Evolutionary conservation across 2,329 filamentous ascomycete species (phyloP).

Genomic region (Phaeosphaeriaceae sp.): DNA sequence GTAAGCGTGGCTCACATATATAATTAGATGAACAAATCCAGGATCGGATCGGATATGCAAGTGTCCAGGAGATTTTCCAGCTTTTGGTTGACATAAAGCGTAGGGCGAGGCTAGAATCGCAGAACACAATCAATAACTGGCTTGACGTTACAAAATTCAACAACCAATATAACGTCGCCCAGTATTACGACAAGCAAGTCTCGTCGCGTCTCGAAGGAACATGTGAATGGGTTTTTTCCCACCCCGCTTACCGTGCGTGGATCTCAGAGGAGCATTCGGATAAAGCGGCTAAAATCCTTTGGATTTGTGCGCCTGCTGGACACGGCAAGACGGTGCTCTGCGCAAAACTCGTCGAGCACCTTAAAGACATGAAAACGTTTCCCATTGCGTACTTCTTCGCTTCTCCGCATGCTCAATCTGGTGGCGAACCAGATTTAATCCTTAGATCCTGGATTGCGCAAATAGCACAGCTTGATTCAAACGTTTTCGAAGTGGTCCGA

Average conservation of each 20-base stretch:
- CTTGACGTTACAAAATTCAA: slow-evolving; percentile 7
- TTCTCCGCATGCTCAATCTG: slow-evolving; percentile 29
- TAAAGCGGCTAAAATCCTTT: slow-evolving; percentile 27
- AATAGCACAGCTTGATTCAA: slow-evolving; percentile 10
- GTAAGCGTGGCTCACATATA: slow-evolving; percentile 3
- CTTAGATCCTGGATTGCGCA: slow-evolving; percentile 43
- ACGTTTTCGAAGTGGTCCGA: slow-evolving; percentile 8
- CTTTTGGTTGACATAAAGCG: slow-evolving; percentile 1
- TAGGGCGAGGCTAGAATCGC: slow-evolving; percentile 20
- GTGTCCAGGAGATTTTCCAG: slow-evolving; percentile 14
- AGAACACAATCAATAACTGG: slow-evolving; percentile 36
- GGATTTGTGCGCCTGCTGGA: slow-evolving; percentile 42
- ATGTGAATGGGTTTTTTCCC: slow-evolving; percentile 8
- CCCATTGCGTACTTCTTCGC: slow-evolving; percentile 43
- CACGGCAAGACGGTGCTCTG: slow-evolving; percentile 47
- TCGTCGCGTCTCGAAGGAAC: slow-evolving; percentile 9
- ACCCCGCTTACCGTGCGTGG: slow-evolving; percentile 5
- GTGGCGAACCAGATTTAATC: slow-evolving; percentile 36
- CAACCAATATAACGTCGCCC: not conserved
- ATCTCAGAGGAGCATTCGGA: slow-evolving; percentile 1
- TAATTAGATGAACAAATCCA: slow-evolving; percentile 1
- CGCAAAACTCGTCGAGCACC: slow-evolving; percentile 33
- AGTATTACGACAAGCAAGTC: slow-evolving; percentile 8
- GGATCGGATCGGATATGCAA: not conserved
- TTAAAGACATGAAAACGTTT: not conserved